These are phyloP conservation scores for Panellus pusillus DNA, from an alignment of 768 basidiomycete species.

Conservation along the genomic window DNA sequence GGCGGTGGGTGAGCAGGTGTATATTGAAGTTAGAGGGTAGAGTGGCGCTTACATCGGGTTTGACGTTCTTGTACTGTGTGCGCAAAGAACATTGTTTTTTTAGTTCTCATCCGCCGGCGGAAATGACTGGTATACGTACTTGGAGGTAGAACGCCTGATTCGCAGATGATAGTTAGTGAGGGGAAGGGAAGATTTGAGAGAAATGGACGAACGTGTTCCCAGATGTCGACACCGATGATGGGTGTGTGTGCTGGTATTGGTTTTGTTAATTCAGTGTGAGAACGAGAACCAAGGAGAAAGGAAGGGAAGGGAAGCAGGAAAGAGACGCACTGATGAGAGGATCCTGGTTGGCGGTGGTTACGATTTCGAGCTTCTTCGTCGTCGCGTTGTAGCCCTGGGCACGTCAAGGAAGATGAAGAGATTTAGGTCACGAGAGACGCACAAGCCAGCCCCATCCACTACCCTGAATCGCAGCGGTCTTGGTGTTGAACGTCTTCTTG, in stretches of 20 bases:
- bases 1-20: neutral
- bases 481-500: slow-evolving; percentile 83
- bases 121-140: slow-evolving; percentile 28
- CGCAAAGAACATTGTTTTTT: slow-evolving; percentile 18
- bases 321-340: slow-evolving; percentile 55
- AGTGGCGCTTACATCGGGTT: slow-evolving; percentile 74
- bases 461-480: slow-evolving; percentile 91
- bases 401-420: neutral
- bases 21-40: neutral
- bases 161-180: neutral
- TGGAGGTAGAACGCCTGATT: slow-evolving; percentile 70
- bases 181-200: slow-evolving; percentile 4
- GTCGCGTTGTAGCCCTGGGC: slow-evolving; percentile 65
- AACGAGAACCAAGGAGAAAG: too few relatives aligned
- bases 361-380: slow-evolving; percentile 79
- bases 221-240: slow-evolving; percentile 95
- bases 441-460: slow-evolving; percentile 97
- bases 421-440: neutral
- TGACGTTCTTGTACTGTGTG: slow-evolving; percentile 83
- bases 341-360: slow-evolving; percentile 96
- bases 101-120: neutral
- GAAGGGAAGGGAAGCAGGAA: neutral
- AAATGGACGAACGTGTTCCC: slow-evolving; percentile 76
- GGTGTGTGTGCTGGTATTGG: slow-evolving; percentile 80
- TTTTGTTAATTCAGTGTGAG: slow-evolving; percentile 4